Evolutionary conservation across 441 rosid species (phyloP), one percentile per base, ranked within the genome.

Genomic region (Adansonia gregorii): DNA sequence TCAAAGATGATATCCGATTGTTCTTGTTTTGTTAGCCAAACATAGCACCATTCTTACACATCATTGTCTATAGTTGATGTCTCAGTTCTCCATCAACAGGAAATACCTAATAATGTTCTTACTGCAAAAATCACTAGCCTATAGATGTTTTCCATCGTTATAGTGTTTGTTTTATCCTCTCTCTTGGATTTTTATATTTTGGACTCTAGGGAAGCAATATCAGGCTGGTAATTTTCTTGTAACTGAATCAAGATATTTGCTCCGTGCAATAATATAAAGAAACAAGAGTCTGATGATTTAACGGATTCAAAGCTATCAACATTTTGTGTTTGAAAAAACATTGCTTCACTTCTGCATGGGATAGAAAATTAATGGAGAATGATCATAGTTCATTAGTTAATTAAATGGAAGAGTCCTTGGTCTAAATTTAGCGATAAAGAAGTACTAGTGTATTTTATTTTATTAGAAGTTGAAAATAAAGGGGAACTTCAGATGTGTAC

Each of bases 401-500:
- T 46, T 49, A 31, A 5, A 5, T 6, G 52, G 15, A 20, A 12
- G 41, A 69, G 6, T 19, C 8, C n/a, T 24, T 24, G 4, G 27
- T 46, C 20, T 8, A 51, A 15, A 70, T 49, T 27, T 51, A 70
- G 24, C 22, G 19, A 60, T 19, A 72, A 56, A 55, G 17, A 43
- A 51, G 17, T 5, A 69, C 11, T 41, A 51, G 59, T n/a, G 3
- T 24, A 24, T 24, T 24, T 8, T 48, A 52, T 6, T 54, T 55
- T 55, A 24, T 24, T 20, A 19, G 56, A 45, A 43, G 43, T 58
- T 31, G 52, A 27, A 63, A 63, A 27, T 63, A 8, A 12, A 43
- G 45, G 45, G 14, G 15, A 71, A 22, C 76, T 75, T 75, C 45
- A 78, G 46, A 70, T 70, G 70, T 74, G 76, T 24, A 70, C n/a